A percentile compares a stretch with the other conserved stretches of the same genome.
Conservation (phyloP, 768 basidiomycete genomes). For the Rhizopogon salebrosus region DNA sequence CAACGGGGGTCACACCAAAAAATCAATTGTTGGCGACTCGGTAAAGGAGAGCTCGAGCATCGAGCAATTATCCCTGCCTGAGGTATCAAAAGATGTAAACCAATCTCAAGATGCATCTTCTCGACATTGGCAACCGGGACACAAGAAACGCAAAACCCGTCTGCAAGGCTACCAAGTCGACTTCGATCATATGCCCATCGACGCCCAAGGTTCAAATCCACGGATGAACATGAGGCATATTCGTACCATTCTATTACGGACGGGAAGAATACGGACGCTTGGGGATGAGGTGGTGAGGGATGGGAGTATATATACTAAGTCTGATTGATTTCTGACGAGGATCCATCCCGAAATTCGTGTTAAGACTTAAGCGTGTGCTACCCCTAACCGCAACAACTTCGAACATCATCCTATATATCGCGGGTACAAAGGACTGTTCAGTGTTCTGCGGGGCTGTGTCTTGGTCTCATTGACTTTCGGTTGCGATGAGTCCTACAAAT, state of each 20-base stretch:
- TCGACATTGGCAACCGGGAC: no score
- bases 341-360: background rate
- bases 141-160: constrained; percentile 6
- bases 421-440: no score
- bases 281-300: constrained; percentile 13
- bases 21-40: background rate
- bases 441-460: no score
- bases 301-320: constrained; percentile 17
- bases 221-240: constrained; percentile 9
- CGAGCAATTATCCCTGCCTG: background rate
- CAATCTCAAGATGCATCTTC: background rate
- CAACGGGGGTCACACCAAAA: background rate
- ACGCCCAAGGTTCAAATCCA: constrained; percentile 3
- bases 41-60: background rate
- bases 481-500: no score
- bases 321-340: background rate
- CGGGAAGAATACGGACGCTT: constrained; percentile 22
- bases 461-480: no score
- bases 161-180: constrained; percentile 16
- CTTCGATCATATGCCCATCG: constrained; percentile 10
- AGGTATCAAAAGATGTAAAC: background rate
- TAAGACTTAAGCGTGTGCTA: background rate
- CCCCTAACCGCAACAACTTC: no score
- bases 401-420: no score
- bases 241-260: constrained; percentile 14